Base-by-base conservation (phyloP, 2,329 filamentous ascomycete genomes). In the Paecilomyces sp. region DNA sequence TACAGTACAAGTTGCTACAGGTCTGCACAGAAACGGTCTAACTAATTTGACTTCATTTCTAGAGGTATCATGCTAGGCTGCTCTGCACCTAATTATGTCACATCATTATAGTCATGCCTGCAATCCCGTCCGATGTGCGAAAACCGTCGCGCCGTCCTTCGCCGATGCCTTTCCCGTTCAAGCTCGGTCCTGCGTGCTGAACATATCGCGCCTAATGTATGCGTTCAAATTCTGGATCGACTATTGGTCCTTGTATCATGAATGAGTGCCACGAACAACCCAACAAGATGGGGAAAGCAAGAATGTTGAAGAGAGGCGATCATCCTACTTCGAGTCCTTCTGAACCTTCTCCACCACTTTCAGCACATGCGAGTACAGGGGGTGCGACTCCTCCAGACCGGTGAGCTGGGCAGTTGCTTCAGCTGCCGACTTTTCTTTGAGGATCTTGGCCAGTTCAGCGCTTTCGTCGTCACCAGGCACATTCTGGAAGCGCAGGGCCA, bases 401-500 rank as follows among this genome's bases (percentile, higher is more conserved):
- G 90, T 95, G 64, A 99, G 84, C 76, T 93, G 85, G 72, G 82
- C 79, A 54, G 93, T 90, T 8, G 93, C 89, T 1, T 89, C 87
- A 67, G 90, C 87, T 13, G 93, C 81, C 2, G 82, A 81, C 70
- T 88, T 84, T 63, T 87, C 83, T 62, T 89, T 86, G 80, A 99
- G 88, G 72, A 95, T 91, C 80, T 90, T 87, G 69, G 91, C 90
- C 11, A 99, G 83, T 77, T 96, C 88, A 65, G 79, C 82, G 64
- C 90, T 95, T 84, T 97, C 94, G 0, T 95, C 90, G 64, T 99
- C 94, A 12, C 87, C 92, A 67, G 92, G 85, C 59, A 97, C 89
- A 68, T 96, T 91, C 80, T 97, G 92, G 87, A 97, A 99, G 64
- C 89, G 90, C 75, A 99, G 88, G 6, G 91, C 88, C 86, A 93